Evolutionary conservation across 176 grass and related monocot genomes (phyloP).

Genomic region (Oryza punctata): DNA sequence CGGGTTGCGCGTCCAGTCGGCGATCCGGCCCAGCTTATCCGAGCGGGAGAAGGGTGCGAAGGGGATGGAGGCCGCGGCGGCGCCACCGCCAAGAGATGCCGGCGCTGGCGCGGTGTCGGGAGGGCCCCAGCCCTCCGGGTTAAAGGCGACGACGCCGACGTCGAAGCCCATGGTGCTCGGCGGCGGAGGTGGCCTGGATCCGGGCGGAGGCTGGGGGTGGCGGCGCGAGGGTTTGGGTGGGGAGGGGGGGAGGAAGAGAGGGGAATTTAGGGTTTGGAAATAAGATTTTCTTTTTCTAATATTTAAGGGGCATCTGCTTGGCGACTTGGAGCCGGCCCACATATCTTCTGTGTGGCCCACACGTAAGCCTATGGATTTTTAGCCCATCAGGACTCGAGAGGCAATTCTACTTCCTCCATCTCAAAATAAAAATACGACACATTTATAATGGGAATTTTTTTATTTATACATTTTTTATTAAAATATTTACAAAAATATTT

Average conservation of each 20-base stretch:
- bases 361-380: not conserved
- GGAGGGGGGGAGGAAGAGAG: not conserved
- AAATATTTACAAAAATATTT: too few species aligned
- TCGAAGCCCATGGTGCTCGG: constrained; percentile 69
- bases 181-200: constrained; percentile 29
- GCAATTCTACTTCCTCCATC: too few species aligned
- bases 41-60: constrained; percentile 89
- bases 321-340: not conserved
- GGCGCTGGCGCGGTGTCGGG: constrained; percentile 47
- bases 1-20: constrained; percentile 76
- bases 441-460: too few species aligned
- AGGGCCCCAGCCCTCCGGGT: constrained; percentile 80
- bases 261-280: constrained; percentile 30
- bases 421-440: too few species aligned
- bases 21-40: constrained; percentile 83
- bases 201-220: not conserved
- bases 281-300: not conserved
- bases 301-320: not conserved
- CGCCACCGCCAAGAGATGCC: constrained; percentile 47
- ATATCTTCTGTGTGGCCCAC: not conserved
- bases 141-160: constrained; percentile 69
- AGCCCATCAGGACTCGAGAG: not conserved
- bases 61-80: constrained; percentile 52
- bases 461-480: too few species aligned
- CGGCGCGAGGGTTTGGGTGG: not conserved